phyloP scores from a whole-genome alignment of 139 green algal species.

The Chlamydomonas incerta region DNA sequence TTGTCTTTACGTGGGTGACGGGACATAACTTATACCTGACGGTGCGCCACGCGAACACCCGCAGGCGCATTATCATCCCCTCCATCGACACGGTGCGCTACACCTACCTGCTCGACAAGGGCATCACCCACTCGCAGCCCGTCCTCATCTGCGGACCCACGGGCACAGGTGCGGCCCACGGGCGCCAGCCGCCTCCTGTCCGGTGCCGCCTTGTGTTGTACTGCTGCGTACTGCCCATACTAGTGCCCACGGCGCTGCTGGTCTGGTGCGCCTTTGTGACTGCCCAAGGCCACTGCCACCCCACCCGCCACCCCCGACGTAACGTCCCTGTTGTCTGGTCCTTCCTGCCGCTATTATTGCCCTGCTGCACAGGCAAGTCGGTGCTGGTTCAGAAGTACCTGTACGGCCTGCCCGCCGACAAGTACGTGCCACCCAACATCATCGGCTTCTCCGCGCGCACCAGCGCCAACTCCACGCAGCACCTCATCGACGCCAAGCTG shows the following conservation, averaged over 20 bases:
- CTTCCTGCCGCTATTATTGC: too few relatives aligned
- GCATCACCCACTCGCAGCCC: conserved; percentile 62
- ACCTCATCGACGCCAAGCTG: conserved; percentile 74
- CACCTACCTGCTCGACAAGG: conserved; percentile 78
- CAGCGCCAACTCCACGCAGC: conserved; percentile 72
- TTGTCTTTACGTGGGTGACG: too few relatives aligned
- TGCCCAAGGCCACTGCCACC: too few relatives aligned
- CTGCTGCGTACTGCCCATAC: too few relatives aligned
- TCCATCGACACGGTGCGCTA: conserved; percentile 76
- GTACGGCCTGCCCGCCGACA: conserved; percentile 57
- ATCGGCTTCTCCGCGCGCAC: conserved; percentile 80
- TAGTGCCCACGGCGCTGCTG: too few relatives aligned
- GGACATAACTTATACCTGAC: too few relatives aligned
- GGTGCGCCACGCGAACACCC: too few relatives aligned
- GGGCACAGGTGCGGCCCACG: conserved; percentile 61
- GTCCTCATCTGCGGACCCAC: conserved; percentile 78
- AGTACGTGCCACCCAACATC: conserved; percentile 70
- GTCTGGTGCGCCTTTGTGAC: too few relatives aligned
- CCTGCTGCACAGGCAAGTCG: conserved; percentile 47
- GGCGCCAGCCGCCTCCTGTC: too few relatives aligned
- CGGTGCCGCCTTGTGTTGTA: too few relatives aligned
- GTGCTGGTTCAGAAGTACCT: conserved; percentile 75
- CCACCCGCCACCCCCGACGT: too few relatives aligned
- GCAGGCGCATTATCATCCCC: conserved; percentile 75
- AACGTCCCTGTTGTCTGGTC: too few relatives aligned